These are phyloP conservation scores for Xylaria sp. DNA, from an alignment of 2,329 filamentous ascomycete species.

Conservation along the genomic window DNA sequence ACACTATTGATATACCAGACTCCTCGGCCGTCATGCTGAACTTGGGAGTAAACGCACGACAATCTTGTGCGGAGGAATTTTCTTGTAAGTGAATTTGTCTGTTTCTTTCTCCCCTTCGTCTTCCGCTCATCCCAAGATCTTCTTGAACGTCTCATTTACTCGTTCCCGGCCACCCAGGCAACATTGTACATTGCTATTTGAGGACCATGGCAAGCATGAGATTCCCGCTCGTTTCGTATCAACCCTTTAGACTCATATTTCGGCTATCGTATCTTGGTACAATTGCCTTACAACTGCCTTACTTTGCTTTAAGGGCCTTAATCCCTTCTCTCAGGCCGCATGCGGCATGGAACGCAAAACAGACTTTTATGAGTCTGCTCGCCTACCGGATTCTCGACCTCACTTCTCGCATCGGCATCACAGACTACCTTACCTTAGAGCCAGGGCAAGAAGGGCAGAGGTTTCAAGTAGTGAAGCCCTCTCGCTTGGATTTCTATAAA, in stretches of 20 bases:
- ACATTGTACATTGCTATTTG: too few species aligned
- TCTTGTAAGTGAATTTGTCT: too few species aligned
- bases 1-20: too few species aligned
- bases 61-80: too few species aligned
- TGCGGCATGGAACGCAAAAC: conserved; percentile 37
- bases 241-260: conserved; percentile 34
- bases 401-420: conserved; percentile 33
- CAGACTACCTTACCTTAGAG: conserved; percentile 30
- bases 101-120: too few species aligned
- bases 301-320: conserved; percentile 18
- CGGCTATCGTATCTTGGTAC: conserved; percentile 25
- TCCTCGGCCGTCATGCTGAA: too few species aligned
- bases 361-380: conserved; percentile 35
- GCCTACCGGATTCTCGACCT: conserved; percentile 28
- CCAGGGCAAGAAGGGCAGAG: conserved; percentile 32
- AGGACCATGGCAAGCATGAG: too few species aligned
- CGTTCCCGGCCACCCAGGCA: too few species aligned
- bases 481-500: conserved; percentile 32
- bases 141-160: too few species aligned
- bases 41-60: too few species aligned
- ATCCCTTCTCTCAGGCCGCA: conserved; percentile 32
- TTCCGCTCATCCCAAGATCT: too few species aligned
- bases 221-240: conserved; percentile 34
- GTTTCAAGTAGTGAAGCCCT: conserved; percentile 36
- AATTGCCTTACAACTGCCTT: conserved; percentile 25